phyloP scores from a whole-genome alignment of 805 yeast species.

The Saccharomycopsis vini region DNA sequence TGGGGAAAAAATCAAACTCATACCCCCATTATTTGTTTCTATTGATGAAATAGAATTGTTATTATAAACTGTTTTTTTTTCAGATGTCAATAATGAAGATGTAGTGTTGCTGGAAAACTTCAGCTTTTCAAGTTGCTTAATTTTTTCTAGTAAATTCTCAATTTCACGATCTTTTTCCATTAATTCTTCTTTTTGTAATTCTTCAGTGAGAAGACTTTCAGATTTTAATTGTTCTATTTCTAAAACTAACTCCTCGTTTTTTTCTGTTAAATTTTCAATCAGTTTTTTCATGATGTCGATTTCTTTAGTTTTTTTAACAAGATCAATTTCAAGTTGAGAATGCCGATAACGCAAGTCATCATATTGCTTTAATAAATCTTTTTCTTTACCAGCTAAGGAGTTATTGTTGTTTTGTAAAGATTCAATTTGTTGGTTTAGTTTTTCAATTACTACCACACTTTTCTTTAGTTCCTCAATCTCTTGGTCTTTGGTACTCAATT shows the following conservation, averaged over 20 bases:
- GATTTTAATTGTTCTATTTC: constrained; percentile 7
- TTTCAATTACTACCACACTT: constrained; percentile 6
- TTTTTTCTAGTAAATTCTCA: constrained; percentile 2
- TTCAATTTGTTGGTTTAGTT: constrained; percentile 7
- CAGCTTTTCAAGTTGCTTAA: constrained; percentile 1
- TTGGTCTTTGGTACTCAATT: constrained; percentile 2
- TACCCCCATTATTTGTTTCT: constrained; percentile 3
- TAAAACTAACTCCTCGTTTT: not conserved
- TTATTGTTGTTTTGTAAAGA: not conserved
- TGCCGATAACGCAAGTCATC: constrained; percentile 13
- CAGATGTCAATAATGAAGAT: not conserved
- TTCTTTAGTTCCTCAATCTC: constrained; percentile 7
- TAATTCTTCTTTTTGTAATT: constrained; percentile 10
- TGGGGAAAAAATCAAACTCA: constrained; percentile 12
- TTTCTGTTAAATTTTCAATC: not conserved
- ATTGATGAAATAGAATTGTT: constrained; percentile 8
- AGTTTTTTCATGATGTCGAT: constrained; percentile 4
- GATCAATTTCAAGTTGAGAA: constrained; percentile 5
- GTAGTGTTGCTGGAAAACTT: not conserved
- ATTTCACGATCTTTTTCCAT: constrained; percentile 5
- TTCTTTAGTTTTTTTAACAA: constrained; percentile 7
- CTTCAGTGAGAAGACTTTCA: constrained; percentile 7
- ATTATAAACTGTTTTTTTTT: not conserved
- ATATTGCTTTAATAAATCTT: not conserved
- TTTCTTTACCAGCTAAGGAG: not conserved